Evolutionary conservation across 139 green algal genomes (phyloP).

Genomic region (Monoraphidium neglectum): DNA sequence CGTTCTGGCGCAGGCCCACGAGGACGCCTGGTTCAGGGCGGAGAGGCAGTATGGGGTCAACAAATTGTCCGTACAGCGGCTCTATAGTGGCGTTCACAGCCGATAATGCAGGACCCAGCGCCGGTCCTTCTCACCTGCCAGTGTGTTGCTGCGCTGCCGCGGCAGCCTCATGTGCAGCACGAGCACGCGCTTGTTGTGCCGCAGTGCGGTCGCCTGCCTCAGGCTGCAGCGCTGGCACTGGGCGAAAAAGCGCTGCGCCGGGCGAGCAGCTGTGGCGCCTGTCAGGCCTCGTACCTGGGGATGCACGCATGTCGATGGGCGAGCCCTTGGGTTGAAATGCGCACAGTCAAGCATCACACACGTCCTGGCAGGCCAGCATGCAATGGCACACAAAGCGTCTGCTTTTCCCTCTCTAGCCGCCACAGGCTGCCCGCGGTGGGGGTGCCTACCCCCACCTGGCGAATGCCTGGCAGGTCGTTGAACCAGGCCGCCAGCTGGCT

Average conservation of each 20-base stretch:
- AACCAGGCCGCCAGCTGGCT: background rate
- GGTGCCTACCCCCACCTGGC: constrained; percentile 22
- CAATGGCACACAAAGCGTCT: background rate
- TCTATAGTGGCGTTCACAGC: background rate
- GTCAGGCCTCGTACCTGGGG: background rate
- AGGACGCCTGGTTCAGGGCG: constrained; percentile 35
- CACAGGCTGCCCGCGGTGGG: too few relatives aligned
- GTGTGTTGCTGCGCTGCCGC: background rate
- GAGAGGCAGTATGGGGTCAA: background rate
- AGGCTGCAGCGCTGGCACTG: constrained; percentile 66
- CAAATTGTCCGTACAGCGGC: background rate
- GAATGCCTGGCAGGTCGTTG: constrained; percentile 8
- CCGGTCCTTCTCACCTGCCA: background rate
- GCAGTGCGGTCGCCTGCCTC: constrained; percentile 59
- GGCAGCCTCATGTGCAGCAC: constrained; percentile 53
- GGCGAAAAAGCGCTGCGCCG: constrained; percentile 50
- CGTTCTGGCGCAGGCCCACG: constrained; percentile 55
- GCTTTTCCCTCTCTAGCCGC: background rate
- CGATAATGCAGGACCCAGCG: background rate
- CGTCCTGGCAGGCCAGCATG: background rate
- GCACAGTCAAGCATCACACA: background rate
- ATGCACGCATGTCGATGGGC: too few relatives aligned
- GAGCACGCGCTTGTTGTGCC: constrained; percentile 40
- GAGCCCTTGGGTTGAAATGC: too few relatives aligned
- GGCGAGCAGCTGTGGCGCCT: background rate